Percentiles rank a stretch among this genome's conserved stretches.
phyloP scores from a whole-genome alignment of 1,284 basidiomycete genomes.

The Ceratobasidium sp. region DNA sequence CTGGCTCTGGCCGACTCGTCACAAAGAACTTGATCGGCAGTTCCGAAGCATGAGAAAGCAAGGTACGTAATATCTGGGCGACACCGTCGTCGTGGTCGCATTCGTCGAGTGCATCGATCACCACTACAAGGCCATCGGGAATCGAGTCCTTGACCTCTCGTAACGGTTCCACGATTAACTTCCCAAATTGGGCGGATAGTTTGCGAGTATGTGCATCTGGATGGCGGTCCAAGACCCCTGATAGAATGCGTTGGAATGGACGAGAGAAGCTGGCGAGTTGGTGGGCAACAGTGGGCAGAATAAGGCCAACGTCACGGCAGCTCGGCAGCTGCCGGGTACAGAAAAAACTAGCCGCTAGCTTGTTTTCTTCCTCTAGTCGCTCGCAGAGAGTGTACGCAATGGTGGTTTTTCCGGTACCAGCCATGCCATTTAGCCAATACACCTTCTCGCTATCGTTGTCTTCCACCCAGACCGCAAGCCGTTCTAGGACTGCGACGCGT shows the following conservation, averaged over 20 bases:
- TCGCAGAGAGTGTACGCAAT: slow-evolving; percentile 23
- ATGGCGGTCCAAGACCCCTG: background rate
- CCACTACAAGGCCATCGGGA: slow-evolving; percentile 5
- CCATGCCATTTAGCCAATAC: too few relatives aligned
- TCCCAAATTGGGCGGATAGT: background rate
- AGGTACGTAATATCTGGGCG: too few relatives aligned
- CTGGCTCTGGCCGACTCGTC: slow-evolving; percentile 23
- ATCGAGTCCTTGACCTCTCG: background rate
- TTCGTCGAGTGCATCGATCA: slow-evolving; percentile 25
- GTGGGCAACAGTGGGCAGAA: slow-evolving; percentile 4
- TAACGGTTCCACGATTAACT: background rate
- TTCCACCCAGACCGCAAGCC: too few relatives aligned
- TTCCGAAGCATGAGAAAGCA: background rate
- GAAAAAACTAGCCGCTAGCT: slow-evolving; percentile 20
- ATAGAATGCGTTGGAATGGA: slow-evolving; percentile 1
- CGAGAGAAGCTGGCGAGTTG: slow-evolving; percentile 4
- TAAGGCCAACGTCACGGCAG: background rate
- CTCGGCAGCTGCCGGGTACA: slow-evolving; percentile 9
- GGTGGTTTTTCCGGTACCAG: background rate
- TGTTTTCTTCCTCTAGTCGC: background rate
- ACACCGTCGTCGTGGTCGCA: background rate
- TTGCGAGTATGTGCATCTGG: background rate
- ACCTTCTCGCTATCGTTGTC: too few relatives aligned
- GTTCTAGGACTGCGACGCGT: background rate
- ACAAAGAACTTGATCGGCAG: slow-evolving; percentile 20